phyloP scores from a whole-genome alignment of 345 rosid species.

The Cardamine chenopodiifolia region DNA sequence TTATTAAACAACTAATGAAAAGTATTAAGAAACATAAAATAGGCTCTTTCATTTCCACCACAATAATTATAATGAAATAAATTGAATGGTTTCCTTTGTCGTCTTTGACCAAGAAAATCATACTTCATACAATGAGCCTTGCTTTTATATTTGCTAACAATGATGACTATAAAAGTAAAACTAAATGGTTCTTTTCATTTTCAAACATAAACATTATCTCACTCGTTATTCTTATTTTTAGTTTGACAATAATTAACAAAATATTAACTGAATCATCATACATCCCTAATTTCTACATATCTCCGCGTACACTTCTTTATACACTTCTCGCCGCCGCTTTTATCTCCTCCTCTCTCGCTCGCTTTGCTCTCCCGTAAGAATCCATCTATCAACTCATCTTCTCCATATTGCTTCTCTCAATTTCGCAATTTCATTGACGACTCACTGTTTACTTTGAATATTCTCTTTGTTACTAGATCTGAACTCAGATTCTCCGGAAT shows the following conservation, averaged over 20 bases:
- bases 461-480: constrained; percentile 50
- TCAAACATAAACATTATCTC: too few relatives aligned
- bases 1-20: too few relatives aligned
- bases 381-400: background rate
- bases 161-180: background rate
- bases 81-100: background rate
- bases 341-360: constrained; percentile 3
- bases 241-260: too few relatives aligned
- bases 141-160: background rate
- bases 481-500: constrained; percentile 44
- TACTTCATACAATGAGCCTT: background rate
- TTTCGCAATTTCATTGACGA: background rate
- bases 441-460: background rate
- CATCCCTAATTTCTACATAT: constrained; percentile 7
- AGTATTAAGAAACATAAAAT: too few relatives aligned
- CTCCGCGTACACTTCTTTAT: background rate
- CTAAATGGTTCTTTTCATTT: background rate
- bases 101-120: background rate
- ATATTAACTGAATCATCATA: too few relatives aligned
- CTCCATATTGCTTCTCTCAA: background rate
- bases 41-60: too few relatives aligned
- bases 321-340: background rate
- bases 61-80: background rate
- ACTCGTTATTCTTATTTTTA: too few relatives aligned
- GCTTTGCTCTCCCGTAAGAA: too few relatives aligned